A percentile compares a stretch with the other conserved stretches of the same genome.
These are phyloP conservation scores for Starmerella potacharoeniae DNA, from an alignment of 805 yeast species.

Conservation along the genomic window DNA sequence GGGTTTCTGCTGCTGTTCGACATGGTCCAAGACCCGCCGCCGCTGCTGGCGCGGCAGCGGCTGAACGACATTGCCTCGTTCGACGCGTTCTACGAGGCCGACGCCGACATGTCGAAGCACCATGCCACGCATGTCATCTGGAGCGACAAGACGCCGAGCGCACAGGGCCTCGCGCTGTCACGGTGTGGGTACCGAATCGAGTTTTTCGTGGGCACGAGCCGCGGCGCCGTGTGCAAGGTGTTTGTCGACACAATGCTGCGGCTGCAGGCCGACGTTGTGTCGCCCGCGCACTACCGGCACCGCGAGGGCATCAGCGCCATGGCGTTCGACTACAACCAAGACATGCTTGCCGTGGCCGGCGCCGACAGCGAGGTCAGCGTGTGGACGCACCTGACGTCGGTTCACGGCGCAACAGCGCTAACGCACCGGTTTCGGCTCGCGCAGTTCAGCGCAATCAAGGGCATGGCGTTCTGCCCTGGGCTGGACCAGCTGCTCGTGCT, in stretches of 20 bases:
- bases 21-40: not conserved
- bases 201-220: conserved; percentile 5
- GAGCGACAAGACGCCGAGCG: not conserved
- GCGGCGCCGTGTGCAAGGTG: conserved; percentile 5
- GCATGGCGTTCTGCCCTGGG: conserved; percentile 12
- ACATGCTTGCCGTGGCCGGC: conserved; percentile 3
- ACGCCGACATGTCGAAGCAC: not conserved
- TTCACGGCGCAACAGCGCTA: not conserved
- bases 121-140: not conserved
- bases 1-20: not conserved
- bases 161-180: not conserved
- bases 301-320: conserved; percentile 4
- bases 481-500: conserved; percentile 3
- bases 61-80: not conserved
- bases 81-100: not conserved
- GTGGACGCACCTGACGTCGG: conserved; percentile 4
- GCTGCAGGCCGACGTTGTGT: not conserved
- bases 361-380: conserved; percentile 3
- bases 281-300: not conserved
- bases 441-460: conserved; percentile 9
- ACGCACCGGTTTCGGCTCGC: not conserved
- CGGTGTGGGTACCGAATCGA: conserved; percentile 3
- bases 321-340: conserved; percentile 1
- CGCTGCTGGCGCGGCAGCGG: not conserved
- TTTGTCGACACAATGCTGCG: not conserved